Percentiles rank a stretch among this genome's conserved stretches.
Evolutionary conservation across 164 flowering plant genomes (phyloP).

Genomic region (Magnolia sinica): DNA sequence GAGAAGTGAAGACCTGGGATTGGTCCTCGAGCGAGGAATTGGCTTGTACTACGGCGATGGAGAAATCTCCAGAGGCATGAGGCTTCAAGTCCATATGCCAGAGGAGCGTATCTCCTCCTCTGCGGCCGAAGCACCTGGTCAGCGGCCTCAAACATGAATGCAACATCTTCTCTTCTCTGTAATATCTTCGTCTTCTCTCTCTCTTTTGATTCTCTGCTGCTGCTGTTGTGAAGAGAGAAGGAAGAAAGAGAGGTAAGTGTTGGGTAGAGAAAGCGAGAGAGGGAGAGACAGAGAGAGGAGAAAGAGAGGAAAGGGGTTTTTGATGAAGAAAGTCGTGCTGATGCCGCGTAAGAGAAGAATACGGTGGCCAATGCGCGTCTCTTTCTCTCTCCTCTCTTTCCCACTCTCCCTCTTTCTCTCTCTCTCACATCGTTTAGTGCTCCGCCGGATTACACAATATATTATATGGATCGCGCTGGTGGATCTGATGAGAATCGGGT

Average conservation of each 20-base stretch:
- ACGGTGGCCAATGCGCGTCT: not conserved
- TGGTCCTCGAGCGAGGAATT: slow-evolving; percentile 54
- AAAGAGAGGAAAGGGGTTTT: not conserved
- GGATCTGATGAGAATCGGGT: too few relatives aligned
- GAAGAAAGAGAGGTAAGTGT: not conserved
- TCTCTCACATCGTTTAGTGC: not conserved
- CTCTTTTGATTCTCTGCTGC: not conserved
- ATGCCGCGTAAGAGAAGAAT: slow-evolving; percentile 4
- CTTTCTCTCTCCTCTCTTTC: not conserved
- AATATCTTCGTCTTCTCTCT: not conserved
- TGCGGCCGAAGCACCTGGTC: slow-evolving; percentile 36
- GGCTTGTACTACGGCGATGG: slow-evolving; percentile 66
- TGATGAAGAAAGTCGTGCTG: not conserved
- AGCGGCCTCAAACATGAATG: slow-evolving; percentile 23
- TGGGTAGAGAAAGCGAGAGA: not conserved
- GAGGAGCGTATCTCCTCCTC: slow-evolving; percentile 35
- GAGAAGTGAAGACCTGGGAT: slow-evolving; percentile 50
- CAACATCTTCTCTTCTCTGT: slow-evolving; percentile 16
- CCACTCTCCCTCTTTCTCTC: not conserved
- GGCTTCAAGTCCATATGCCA: slow-evolving; percentile 56
- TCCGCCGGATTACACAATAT: not conserved
- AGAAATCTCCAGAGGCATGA: slow-evolving; percentile 56
- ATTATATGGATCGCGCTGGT: too few relatives aligned
- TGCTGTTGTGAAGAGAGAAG: not conserved
- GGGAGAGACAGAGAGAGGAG: not conserved